These are phyloP conservation scores for Colletotrichum higginsianum DNA, from an alignment of 2,329 filamentous ascomycete species.

Conservation along the genomic window DNA sequence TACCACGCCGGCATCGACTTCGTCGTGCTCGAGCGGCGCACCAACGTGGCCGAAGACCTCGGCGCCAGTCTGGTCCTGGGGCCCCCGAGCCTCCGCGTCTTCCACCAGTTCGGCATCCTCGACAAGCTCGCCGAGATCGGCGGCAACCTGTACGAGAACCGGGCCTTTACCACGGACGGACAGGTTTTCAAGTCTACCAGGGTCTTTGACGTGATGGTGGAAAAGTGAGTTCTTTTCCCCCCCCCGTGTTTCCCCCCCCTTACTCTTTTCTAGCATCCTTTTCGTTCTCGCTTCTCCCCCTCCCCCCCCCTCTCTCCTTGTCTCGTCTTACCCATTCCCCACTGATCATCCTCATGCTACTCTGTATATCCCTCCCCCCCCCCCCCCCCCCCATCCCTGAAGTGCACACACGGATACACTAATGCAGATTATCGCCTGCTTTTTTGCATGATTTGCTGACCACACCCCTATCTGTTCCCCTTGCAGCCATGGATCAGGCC, in stretches of 20 bases:
- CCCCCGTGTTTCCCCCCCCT: no score
- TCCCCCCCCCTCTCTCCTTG: no score
- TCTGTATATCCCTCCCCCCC: no score
- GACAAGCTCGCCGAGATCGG: conserved; percentile 30
- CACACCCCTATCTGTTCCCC: not conserved
- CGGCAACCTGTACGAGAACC: conserved; percentile 12
- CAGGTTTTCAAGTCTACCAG: conserved; percentile 17
- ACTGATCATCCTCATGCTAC: no score
- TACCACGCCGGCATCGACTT: conserved; percentile 53
- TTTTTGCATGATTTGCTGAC: no score
- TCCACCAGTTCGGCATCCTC: conserved; percentile 51
- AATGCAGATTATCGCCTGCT: no score
- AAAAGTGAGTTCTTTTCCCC: conserved; percentile 12
- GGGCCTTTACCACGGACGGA: conserved; percentile 14
- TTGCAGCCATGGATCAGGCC: conserved; percentile 47
- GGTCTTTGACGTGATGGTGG: not conserved
- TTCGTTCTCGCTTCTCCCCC: no score
- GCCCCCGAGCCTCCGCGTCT: conserved; percentile 47
- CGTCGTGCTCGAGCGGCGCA: conserved; percentile 51
- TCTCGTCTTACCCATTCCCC: no score
- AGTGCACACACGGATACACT: no score
- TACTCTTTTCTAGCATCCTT: no score
- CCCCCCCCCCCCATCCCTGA: no score
- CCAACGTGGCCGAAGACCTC: conserved; percentile 45
- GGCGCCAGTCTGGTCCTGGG: conserved; percentile 50